Conservation (phyloP, 1,284 basidiomycete genomes). For the Papiliotrema laurentii region DNA sequence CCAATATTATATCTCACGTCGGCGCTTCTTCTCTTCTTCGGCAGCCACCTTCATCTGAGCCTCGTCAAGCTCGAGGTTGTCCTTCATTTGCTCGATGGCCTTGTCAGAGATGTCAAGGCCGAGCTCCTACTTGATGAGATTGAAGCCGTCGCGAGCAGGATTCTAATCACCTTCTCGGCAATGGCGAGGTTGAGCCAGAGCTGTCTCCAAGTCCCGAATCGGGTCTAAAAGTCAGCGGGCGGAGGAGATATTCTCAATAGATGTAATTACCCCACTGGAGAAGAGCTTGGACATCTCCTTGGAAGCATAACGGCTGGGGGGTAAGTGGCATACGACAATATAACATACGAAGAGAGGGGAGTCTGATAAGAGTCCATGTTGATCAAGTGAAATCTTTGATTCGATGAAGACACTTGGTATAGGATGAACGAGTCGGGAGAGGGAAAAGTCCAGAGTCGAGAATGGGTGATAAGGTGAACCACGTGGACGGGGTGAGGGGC, state of each 20-base stretch:
- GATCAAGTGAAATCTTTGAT: too few relatives aligned
- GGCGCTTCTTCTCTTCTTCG: constrained; percentile 89
- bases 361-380: constrained; percentile 53
- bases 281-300: constrained; percentile 98
- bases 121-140: constrained; percentile 58
- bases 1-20: constrained; percentile 52
- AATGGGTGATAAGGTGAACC: too few relatives aligned
- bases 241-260: background rate
- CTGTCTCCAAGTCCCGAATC: constrained; percentile 94
- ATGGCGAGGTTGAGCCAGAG: constrained; percentile 96
- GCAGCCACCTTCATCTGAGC: constrained; percentile 90
- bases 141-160: background rate
- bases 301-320: constrained; percentile 87
- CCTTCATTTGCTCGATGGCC: constrained; percentile 90
- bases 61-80: constrained; percentile 81
- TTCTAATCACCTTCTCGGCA: constrained; percentile 66
- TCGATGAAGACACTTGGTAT: too few relatives aligned
- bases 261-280: constrained; percentile 66
- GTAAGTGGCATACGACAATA: background rate
- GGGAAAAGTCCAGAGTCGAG: too few relatives aligned
- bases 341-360: constrained; percentile 51
- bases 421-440: too few relatives aligned
- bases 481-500: too few relatives aligned
- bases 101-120: constrained; percentile 85
- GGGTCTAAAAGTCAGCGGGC: constrained; percentile 58